Evolutionary conservation across 2,329 filamentous ascomycete genomes (phyloP), one percentile per base, ranked within the genome.

Genomic region (Cercospora berteroae): DNA sequence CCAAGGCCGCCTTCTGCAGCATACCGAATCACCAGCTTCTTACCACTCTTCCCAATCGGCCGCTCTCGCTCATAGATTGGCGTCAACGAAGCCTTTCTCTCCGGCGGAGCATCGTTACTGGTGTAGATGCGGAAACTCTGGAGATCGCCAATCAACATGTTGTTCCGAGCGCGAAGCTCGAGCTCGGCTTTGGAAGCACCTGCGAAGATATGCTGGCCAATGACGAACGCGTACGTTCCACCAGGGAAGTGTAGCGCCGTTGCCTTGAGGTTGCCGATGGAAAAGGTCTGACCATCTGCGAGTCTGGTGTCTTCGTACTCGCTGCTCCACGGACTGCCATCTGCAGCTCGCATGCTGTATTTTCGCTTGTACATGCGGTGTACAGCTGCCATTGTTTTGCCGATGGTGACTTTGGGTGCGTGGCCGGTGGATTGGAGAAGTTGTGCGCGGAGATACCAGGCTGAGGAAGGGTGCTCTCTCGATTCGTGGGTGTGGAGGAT

Each of bases 391-490:
- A 69, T 69, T 27, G 63, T 70, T 18, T 64, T 65, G 8, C 68
- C 68, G 25, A 70, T 66, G 9, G 52, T 63, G 48, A 72, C 60
- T 27, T 67, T 60, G 5, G 71, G 71, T 5, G 71, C 70, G 25
- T 64, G 33, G 25, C 70, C 70, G 2, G 66, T 67, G 16, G 62
- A 56, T 29, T 68, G 59, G 5, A 73, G 52, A 8, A 73, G 63
- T 60, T 72, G 71, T 8, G 68, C 65, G n/a, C 71, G 71, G 12
- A 73, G 42, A 29, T 73, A 73, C 71, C 71, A 73, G 16, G 70
- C 71, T 39, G 70, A 69, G 29, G 70, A 71, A 16, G 67, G 69
- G 50, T 72, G 65, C 3, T 64, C 33, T 31, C 12, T 59, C 33
- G 64, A 61, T 52, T 73, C 70, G 60, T 73, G 70, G 48, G 71